Evolutionary conservation across 139 green algal genomes (phyloP).

Genomic region (Ettlia oleoabundans): DNA sequence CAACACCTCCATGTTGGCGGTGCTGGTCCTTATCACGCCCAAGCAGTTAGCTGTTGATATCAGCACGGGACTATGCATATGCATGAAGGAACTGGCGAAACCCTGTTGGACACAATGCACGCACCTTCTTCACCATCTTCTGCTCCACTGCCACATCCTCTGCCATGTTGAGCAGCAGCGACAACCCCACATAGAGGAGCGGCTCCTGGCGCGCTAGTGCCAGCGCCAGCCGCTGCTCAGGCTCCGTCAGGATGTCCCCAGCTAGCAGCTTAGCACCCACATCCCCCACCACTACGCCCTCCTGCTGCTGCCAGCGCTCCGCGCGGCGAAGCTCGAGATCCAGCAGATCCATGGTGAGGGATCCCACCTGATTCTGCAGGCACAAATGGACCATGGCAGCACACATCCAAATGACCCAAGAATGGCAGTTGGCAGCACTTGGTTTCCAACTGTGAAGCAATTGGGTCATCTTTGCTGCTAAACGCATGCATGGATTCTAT

Average conservation of each 20-base stretch:
- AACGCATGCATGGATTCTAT: not conserved
- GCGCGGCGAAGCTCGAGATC: slow-evolving; percentile 80
- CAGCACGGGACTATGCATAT: too few relatives aligned
- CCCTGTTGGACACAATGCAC: slow-evolving; percentile 2
- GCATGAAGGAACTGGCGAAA: too few relatives aligned
- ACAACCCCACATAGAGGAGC: slow-evolving; percentile 77
- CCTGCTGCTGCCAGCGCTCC: slow-evolving; percentile 64
- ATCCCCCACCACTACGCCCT: slow-evolving; percentile 20
- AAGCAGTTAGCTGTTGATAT: too few relatives aligned
- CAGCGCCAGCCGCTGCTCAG: slow-evolving; percentile 65
- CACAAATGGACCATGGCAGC: not conserved
- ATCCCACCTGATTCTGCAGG: slow-evolving; percentile 68
- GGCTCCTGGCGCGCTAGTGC: slow-evolving; percentile 80
- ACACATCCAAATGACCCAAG: too few relatives aligned
- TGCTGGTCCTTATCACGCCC: too few relatives aligned
- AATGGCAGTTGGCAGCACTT: too few relatives aligned
- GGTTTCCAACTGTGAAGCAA: not conserved
- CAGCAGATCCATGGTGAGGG: slow-evolving; percentile 80
- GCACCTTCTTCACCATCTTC: slow-evolving; percentile 90
- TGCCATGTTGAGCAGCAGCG: slow-evolving; percentile 87
- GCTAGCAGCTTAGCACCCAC: slow-evolving; percentile 24
- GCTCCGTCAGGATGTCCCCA: not conserved
- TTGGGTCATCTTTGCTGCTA: not conserved
- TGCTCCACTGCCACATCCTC: slow-evolving; percentile 75
- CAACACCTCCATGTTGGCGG: too few relatives aligned